Conservation (phyloP, 345 rosid genomes). For the Iberis pinnata region DNA sequence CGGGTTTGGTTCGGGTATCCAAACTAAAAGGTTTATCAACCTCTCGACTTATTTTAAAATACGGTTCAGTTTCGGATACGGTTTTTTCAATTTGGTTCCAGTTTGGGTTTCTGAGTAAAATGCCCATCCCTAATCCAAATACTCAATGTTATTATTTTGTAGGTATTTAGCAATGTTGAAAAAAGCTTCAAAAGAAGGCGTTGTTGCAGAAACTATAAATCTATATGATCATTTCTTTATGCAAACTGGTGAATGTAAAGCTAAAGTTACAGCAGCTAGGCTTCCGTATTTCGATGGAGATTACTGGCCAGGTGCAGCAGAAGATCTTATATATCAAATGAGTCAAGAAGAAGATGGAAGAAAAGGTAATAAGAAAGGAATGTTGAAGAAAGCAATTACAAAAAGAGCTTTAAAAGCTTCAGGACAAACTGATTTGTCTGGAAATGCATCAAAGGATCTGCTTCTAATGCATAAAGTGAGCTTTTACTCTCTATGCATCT, state of each 20-base stretch:
- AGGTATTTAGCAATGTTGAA: conserved; percentile 91
- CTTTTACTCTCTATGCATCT: conserved; percentile 9
- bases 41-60: too few relatives aligned
- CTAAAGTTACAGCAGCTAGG: conserved; percentile 95
- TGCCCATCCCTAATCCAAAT: too few relatives aligned
- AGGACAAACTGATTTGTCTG: conserved; percentile 93
- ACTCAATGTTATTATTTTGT: conserved; percentile 23
- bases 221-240: conserved; percentile 90
- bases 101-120: too few relatives aligned
- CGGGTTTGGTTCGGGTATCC: too few relatives aligned
- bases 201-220: conserved; percentile 82
- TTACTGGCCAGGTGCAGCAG: conserved; percentile 99
- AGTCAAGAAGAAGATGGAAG: conserved; percentile 96
- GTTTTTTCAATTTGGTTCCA: too few relatives aligned
- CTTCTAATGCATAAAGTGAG: conserved; percentile 93
- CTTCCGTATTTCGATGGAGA: conserved; percentile 99
- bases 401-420: conserved; percentile 97
- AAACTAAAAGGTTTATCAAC: too few relatives aligned
- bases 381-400: conserved; percentile 76
- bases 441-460: conserved; percentile 91
- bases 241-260: conserved; percentile 76
- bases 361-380: conserved; percentile 87
- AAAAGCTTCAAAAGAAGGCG: conserved; percentile 79
- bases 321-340: conserved; percentile 87
- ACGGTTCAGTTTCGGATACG: too few relatives aligned